phyloP scores from a whole-genome alignment of 805 yeast genomes.

The Teunomyces atbi region DNA sequence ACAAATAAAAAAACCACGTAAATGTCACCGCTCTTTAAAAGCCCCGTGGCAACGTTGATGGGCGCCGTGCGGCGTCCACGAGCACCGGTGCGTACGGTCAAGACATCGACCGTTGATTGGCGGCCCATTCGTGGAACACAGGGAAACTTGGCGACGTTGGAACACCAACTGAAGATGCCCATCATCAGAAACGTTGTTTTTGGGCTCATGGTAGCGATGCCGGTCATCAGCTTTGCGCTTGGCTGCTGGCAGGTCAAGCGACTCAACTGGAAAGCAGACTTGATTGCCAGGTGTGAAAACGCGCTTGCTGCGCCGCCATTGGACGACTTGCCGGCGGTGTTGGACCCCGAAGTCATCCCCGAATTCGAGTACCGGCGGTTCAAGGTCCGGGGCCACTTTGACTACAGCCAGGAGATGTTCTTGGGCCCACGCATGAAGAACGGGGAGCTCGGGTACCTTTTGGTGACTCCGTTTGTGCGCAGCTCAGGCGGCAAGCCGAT shows the following conservation, averaged over 20 bases:
- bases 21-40: neutral
- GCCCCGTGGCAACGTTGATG: neutral
- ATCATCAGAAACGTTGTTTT: slow-evolving; percentile 39
- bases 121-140: slow-evolving; percentile 60
- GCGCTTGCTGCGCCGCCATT: slow-evolving; percentile 70
- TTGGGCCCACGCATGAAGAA: slow-evolving; percentile 86
- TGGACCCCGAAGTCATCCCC: slow-evolving; percentile 61
- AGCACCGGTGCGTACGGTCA: slow-evolving; percentile 25
- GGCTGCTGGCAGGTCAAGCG: slow-evolving; percentile 94
- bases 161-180: slow-evolving; percentile 37
- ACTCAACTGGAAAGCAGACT: slow-evolving; percentile 80
- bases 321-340: slow-evolving; percentile 60
- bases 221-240: slow-evolving; percentile 76
- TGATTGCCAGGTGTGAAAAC: slow-evolving; percentile 82
- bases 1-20: neutral
- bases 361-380: slow-evolving; percentile 84
- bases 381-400: slow-evolving; percentile 70
- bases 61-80: neutral
- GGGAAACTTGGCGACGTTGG: slow-evolving; percentile 36
- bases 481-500: slow-evolving; percentile 73
- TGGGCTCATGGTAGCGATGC: slow-evolving; percentile 67
- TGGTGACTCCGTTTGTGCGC: slow-evolving; percentile 80
- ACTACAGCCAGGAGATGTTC: slow-evolving; percentile 82
- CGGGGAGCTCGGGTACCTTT: slow-evolving; percentile 66
- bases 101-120: slow-evolving; percentile 82